Conservation (phyloP, 1,284 basidiomycete species). For the Paramarasmius palmivorus region DNA sequence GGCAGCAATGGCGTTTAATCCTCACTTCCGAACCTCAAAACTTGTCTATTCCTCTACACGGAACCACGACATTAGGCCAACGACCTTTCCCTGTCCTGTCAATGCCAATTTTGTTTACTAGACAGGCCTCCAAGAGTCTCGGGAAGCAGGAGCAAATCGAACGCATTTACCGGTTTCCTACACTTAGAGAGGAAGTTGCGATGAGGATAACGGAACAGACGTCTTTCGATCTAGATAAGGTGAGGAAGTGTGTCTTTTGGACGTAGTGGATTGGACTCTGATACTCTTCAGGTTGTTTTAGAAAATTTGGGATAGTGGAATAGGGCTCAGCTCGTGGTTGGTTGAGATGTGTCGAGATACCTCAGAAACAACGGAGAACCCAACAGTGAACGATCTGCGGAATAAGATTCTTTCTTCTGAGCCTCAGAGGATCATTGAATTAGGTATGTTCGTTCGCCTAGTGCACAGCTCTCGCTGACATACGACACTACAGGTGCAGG, state of each 20-base stretch:
- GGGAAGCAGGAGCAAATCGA: slow-evolving; percentile 74
- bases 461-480: not conserved
- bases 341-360: slow-evolving; percentile 27
- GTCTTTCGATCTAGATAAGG: slow-evolving; percentile 89
- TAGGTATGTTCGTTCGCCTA: slow-evolving; percentile 54
- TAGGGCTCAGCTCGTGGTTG: slow-evolving; percentile 80
- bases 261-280: slow-evolving; percentile 15
- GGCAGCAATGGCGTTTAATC: slow-evolving; percentile 65
- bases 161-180: slow-evolving; percentile 51
- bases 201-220: slow-evolving; percentile 75
- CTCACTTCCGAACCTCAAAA: slow-evolving; percentile 39
- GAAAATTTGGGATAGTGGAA: slow-evolving; percentile 94
- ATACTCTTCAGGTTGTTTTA: slow-evolving; percentile 34
- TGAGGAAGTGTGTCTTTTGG: slow-evolving; percentile 29
- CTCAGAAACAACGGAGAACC: not conserved
- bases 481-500: slow-evolving; percentile 61
- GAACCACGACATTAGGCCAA: slow-evolving; percentile 31
- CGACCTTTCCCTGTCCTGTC: slow-evolving; percentile 62
- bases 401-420: slow-evolving; percentile 40
- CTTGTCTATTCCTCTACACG: slow-evolving; percentile 34
- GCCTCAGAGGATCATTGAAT: slow-evolving; percentile 53
- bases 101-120: slow-evolving; percentile 59
- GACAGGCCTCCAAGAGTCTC: slow-evolving; percentile 21
- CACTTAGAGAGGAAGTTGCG: slow-evolving; percentile 15
- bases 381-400: slow-evolving; percentile 24